phyloP scores from a whole-genome alignment of 2,329 filamentous ascomycete genomes.

The Thelonectria rubi region DNA sequence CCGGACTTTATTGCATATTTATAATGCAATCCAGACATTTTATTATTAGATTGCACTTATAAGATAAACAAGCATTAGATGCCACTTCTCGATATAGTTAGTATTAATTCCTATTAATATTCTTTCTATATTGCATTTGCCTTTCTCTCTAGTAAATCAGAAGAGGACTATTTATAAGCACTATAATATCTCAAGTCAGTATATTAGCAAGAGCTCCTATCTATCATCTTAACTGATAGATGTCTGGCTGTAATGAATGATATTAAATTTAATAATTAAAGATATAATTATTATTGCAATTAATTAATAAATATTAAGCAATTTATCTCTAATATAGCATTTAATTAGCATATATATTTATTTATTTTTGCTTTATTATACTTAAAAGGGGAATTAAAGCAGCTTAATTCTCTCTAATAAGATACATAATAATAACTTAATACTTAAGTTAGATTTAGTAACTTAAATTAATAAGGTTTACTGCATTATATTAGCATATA shows the following conservation, averaged over 20 bases:
- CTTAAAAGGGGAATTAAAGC: too few relatives aligned
- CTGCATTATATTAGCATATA: too few relatives aligned
- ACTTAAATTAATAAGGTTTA: too few relatives aligned
- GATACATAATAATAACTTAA: too few relatives aligned
- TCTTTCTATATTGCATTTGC: not conserved
- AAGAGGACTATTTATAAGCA: constrained; percentile 4
- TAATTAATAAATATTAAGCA: too few relatives aligned
- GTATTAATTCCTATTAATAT: constrained; percentile 1
- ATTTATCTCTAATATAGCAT: too few relatives aligned
- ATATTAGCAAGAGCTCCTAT: constrained; percentile 5
- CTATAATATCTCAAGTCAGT: not conserved
- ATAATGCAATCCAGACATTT: constrained; percentile 26
- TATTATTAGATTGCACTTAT: constrained; percentile 33
- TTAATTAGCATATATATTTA: too few relatives aligned
- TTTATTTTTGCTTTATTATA: too few relatives aligned
- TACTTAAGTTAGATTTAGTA: too few relatives aligned
- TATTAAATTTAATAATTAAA: too few relatives aligned
- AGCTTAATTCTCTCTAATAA: too few relatives aligned
- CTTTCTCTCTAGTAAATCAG: constrained; percentile 25
- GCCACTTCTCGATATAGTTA: constrained; percentile 11
- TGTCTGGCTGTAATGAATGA: constrained; percentile 36
- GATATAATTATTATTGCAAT: too few relatives aligned
- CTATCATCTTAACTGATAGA: constrained; percentile 34
- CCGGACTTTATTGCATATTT: constrained; percentile 32
- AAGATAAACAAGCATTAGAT: constrained; percentile 21